Base-by-base conservation (phyloP, 768 basidiomycete genomes). In the Tephrocybe sp. region DNA sequence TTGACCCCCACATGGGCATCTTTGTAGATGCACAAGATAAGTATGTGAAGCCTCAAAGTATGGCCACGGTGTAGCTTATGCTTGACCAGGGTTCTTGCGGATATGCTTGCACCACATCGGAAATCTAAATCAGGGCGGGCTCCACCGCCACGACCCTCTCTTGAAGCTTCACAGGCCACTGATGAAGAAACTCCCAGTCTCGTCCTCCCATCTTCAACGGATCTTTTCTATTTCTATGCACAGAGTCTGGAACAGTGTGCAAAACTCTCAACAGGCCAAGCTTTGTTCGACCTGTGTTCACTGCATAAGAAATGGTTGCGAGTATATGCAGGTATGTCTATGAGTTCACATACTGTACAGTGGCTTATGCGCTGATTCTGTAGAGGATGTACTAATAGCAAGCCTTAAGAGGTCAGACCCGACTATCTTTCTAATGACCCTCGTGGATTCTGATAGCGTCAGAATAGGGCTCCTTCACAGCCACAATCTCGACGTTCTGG, bases 11-110 rank as follows among this genome's bases (percentile, higher is more conserved):
- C 66, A 91, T 98, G 76, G 76, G 82, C 21, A 83, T 99, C 31
- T 98, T 95, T 59, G 86, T 98, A 37, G 91, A 97, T 49, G 94
- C 97, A 25, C 97, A 98, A 63, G 93, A 97, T 75, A 92, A 87
- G 93, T 91, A 54, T 29, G 77, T 60, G 38, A 52, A n/a, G n/a
- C 15, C 52, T 36, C 23, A 18, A 15, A 4, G 11, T 16, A 10
- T 3, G 2, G 23, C 12, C 12, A 39, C 45, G 31, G 13, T 45
- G 8, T 51, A 15, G 4, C 33, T 34, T 33, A 6, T 16, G 23
- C n/a, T 31, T 38, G n/a, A n/a, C 18, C 21, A 97, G 94, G 64
- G 86, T 89, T 4, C 78, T 98, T 16, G 70, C 88, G 1, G 94
- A 95, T 57, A 95, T 98, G 90, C 75, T 98, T 24, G 82, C 87